Percentiles rank a stretch among this genome's conserved stretches.
Evolutionary conservation across 805 yeast species (phyloP).

Genomic region (Dipodascus albidus): DNA sequence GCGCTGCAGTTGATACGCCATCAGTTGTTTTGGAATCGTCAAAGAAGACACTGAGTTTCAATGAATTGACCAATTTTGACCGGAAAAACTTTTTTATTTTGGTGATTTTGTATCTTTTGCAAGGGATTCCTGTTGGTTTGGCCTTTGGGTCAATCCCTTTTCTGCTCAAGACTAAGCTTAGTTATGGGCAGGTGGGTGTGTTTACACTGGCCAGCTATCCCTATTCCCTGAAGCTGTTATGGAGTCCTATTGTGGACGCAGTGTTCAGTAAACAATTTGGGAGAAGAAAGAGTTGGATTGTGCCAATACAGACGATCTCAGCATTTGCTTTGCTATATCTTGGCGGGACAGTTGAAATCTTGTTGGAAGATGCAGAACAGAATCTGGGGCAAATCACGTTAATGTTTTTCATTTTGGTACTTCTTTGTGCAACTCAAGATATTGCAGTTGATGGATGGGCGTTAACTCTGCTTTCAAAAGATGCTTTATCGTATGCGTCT

Average conservation of each 20-base stretch:
- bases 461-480: conserved; percentile 66
- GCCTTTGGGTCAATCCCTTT: conserved; percentile 95
- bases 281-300: conserved; percentile 84
- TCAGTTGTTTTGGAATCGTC: neutral
- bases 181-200: conserved; percentile 82
- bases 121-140: conserved; percentile 94
- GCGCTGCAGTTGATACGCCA: neutral
- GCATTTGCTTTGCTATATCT: conserved; percentile 54
- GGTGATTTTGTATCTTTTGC: conserved; percentile 67
- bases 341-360: conserved; percentile 45
- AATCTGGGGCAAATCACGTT: conserved; percentile 49
- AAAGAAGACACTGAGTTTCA: conserved; percentile 15
- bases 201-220: conserved; percentile 93
- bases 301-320: conserved; percentile 80
- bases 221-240: conserved; percentile 77
- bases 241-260: conserved; percentile 97
- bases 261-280: conserved; percentile 58
- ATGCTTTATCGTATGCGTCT: conserved; percentile 79
- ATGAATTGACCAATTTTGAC: conserved; percentile 33
- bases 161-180: conserved; percentile 65
- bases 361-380: conserved; percentile 37
- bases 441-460: conserved; percentile 99
- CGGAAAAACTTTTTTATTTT: conserved; percentile 65
- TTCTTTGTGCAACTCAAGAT: conserved; percentile 94
- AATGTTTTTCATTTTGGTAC: conserved; percentile 65